A percentile compares a stretch with the other conserved stretches of the same genome.
Conservation (phyloP, 2,329 filamentous ascomycete genomes). For the Juglanconis sp. region DNA sequence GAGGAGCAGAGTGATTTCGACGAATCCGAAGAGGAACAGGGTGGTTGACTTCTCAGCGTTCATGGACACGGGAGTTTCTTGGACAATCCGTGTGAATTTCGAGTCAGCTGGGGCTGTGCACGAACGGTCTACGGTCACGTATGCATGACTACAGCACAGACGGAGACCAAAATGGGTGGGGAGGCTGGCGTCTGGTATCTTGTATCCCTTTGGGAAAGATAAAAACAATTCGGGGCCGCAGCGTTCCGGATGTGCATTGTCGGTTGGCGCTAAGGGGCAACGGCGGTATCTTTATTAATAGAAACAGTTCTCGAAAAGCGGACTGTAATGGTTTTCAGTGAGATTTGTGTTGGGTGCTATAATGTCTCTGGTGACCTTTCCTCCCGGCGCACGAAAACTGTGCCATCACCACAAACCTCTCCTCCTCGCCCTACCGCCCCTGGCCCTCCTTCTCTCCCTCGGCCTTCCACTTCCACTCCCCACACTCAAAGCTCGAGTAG, state of each 20-base stretch:
- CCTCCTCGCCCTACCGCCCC: neutral
- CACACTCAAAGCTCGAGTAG: constrained; percentile 73
- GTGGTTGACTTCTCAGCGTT: neutral
- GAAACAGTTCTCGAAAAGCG: neutral
- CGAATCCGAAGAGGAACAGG: no score
- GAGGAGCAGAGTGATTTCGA: no score
- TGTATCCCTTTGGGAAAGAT: neutral
- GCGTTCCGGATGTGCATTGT: constrained; percentile 1
- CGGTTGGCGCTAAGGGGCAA: neutral
- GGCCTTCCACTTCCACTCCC: constrained; percentile 45
- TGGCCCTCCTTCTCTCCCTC: constrained; percentile 6
- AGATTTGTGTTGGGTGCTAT: no score
- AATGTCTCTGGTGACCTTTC: no score
- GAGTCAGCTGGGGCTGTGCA: neutral
- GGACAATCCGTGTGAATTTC: neutral
- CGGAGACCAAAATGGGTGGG: neutral
- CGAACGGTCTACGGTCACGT: neutral
- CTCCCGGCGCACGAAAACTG: no score
- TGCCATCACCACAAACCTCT: neutral
- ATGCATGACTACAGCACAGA: neutral
- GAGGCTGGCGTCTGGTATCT: neutral
- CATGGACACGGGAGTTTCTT: neutral
- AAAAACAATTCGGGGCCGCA: neutral
- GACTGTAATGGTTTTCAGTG: no score
- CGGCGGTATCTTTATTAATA: neutral